Base-by-base conservation (phyloP, 139 green algal species). In the Chlorella sp. region DNA sequence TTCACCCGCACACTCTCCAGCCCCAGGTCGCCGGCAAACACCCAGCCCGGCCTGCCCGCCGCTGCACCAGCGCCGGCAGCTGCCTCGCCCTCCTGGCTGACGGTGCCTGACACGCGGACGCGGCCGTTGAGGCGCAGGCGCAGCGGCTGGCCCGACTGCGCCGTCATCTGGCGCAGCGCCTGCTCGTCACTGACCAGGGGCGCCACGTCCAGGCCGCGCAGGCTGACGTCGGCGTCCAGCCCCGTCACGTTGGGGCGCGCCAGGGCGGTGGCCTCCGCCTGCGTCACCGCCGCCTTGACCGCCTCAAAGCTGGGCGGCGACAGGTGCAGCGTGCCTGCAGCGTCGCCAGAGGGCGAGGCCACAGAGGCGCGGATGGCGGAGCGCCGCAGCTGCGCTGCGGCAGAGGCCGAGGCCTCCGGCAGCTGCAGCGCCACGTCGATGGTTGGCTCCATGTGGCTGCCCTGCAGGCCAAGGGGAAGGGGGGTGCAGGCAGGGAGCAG, bases 151-250 rank as follows among this genome's bases (percentile, higher is more conserved):
- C 82, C 87, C 9, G 82, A 65, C 38, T 87, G 82, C 28, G 81
- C 64, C 14, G 80, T 48, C 67, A 88, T 40, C 73, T 84, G 43
- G 60, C 83, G 62, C 46, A 85, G 44, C 43, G 85, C 75, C 38
- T 65, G 69, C 64, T 89, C 73, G 41, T 77, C 83, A 14, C 80
- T 82, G 20, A 92, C 64, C 26, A 97, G 84, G 0, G 91, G 90
- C 84, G 96, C 72, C 28, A 97, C 72, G 82, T 97, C 94, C 76
- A 96, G 81, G 13, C 90, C 90, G 48, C 88, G 84, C 56, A 96
- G 73, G 28, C 41, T 69, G 44, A 89, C 32, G 38, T 93, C 88
- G 6, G 86, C 48, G 30, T 94, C 87, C 16, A 76, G 40, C 17
- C 85, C 93, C 36, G 86, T 88, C 40, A 91, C 72, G 73, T 85